phyloP scores from a whole-genome alignment of 2,329 filamentous ascomycete species.

The Thermomyces lanuginosus region DNA sequence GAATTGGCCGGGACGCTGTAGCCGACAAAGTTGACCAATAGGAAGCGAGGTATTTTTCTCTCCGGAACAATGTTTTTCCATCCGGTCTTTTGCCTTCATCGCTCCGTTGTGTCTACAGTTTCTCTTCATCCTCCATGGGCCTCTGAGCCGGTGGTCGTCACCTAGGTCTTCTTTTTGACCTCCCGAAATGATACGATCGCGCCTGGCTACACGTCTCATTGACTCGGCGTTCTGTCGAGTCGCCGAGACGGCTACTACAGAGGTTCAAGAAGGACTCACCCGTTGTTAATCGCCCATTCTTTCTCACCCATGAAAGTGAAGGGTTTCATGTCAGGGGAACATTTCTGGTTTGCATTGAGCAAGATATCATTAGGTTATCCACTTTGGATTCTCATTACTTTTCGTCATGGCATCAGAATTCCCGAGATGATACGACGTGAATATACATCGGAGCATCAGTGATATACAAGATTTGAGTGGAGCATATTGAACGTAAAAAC shows the following conservation, averaged over 20 bases:
- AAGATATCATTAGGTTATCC: not conserved
- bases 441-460: too few species aligned
- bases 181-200: conserved; percentile 24
- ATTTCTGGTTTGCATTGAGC: conserved; percentile 1
- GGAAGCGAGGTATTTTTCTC: conserved; percentile 15
- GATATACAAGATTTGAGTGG: too few species aligned
- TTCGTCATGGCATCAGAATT: not conserved
- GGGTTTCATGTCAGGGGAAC: conserved; percentile 36
- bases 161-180: conserved; percentile 10
- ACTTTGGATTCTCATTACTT: not conserved
- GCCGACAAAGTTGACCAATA: too few species aligned
- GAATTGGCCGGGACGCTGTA: too few species aligned
- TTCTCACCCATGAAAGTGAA: conserved; percentile 28
- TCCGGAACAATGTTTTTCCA: conserved; percentile 23
- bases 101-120: conserved; percentile 4
- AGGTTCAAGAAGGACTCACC: conserved; percentile 28
- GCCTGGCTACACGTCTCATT: conserved; percentile 23
- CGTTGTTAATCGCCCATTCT: conserved; percentile 36
- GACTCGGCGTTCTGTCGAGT: conserved; percentile 32
- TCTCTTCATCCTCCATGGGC: conserved; percentile 13
- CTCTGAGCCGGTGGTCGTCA: conserved; percentile 23
- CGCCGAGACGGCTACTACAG: conserved; percentile 17
- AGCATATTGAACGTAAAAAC: too few species aligned
- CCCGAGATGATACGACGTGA: not conserved
- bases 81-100: conserved; percentile 5